Conservation (phyloP, 306 rosid species). For the Medicago ruthenica region DNA sequence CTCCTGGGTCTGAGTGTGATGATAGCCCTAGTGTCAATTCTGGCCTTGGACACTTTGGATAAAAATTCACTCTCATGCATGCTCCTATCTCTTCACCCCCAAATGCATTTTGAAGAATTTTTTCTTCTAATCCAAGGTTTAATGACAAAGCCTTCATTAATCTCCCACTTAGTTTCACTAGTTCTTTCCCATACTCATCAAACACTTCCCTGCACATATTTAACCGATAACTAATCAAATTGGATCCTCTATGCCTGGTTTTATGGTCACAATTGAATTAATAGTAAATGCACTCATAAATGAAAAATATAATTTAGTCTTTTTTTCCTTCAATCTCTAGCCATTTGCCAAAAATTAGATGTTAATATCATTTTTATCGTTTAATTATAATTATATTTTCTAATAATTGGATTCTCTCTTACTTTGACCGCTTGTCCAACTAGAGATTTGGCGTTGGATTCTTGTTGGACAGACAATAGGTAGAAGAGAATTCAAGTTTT, state of each 20-base stretch:
- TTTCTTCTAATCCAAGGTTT: slow-evolving; percentile 68
- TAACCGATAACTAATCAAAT: no score
- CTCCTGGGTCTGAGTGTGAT: slow-evolving; percentile 95
- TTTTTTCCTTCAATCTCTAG: no score
- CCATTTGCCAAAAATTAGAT: no score
- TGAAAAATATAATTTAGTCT: background rate
- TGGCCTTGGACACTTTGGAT: slow-evolving; percentile 86
- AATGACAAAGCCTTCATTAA: slow-evolving; percentile 65
- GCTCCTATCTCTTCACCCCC: slow-evolving; percentile 88
- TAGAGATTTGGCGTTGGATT: background rate
- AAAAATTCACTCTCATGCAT: slow-evolving; percentile 79
- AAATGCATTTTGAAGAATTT: slow-evolving; percentile 60
- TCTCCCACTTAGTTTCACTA: slow-evolving; percentile 76
- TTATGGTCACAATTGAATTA: background rate
- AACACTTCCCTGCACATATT: slow-evolving; percentile 59
- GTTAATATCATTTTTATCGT: background rate
- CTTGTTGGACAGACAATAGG: background rate
- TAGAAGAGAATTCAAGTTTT: background rate
- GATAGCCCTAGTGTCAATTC: slow-evolving; percentile 81
- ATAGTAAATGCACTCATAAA: background rate
- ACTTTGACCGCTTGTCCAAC: background rate
- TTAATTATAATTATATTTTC: background rate
- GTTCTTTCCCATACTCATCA: slow-evolving; percentile 85
- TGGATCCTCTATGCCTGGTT: background rate
- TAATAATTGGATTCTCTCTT: background rate